Evolutionary conservation across 495 filamentous ascomycete genomes (phyloP).

Genomic region (Penicillium manginii): DNA sequence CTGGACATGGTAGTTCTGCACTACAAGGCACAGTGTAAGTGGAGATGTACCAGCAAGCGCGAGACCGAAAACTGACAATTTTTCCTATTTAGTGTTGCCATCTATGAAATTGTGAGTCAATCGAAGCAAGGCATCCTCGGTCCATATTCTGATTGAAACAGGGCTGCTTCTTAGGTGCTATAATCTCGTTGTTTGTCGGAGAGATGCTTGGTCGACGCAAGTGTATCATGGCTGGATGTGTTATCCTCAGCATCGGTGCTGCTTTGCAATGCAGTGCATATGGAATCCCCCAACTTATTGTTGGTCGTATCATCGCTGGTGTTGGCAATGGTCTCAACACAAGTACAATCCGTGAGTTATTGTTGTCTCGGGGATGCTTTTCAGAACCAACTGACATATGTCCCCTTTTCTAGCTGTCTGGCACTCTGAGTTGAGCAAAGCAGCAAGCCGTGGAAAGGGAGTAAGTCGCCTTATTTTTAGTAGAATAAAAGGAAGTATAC

Average conservation of each 20-base stretch:
- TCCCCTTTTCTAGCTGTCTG: conserved; percentile 40
- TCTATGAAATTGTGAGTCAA: conserved; percentile 40
- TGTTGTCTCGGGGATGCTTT: neutral
- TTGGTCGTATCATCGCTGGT: conserved; percentile 52
- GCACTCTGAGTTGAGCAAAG: conserved; percentile 62
- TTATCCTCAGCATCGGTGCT: conserved; percentile 59
- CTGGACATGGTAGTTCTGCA: conserved; percentile 37
- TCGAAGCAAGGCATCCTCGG: neutral
- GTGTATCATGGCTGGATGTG: conserved; percentile 54
- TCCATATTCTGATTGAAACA: conserved; percentile 29
- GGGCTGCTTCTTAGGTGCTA: conserved; percentile 63
- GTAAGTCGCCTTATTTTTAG: conserved; percentile 41
- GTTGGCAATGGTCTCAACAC: conserved; percentile 54
- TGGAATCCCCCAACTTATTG: conserved; percentile 53
- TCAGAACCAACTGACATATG: conserved; percentile 7
- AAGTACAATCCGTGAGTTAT: conserved; percentile 47
- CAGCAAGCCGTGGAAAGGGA: conserved; percentile 63
- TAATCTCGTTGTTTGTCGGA: conserved; percentile 52
- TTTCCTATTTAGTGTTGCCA: conserved; percentile 28
- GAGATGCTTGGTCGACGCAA: conserved; percentile 58
- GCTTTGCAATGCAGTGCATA: conserved; percentile 58
- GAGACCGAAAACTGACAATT: neutral
- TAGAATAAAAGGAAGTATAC: neutral
- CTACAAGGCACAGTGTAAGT: conserved; percentile 43
- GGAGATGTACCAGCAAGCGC: neutral